phyloP scores from a whole-genome alignment of 495 filamentous ascomycete species.

The Hypoxylon fragiforme region DNA sequence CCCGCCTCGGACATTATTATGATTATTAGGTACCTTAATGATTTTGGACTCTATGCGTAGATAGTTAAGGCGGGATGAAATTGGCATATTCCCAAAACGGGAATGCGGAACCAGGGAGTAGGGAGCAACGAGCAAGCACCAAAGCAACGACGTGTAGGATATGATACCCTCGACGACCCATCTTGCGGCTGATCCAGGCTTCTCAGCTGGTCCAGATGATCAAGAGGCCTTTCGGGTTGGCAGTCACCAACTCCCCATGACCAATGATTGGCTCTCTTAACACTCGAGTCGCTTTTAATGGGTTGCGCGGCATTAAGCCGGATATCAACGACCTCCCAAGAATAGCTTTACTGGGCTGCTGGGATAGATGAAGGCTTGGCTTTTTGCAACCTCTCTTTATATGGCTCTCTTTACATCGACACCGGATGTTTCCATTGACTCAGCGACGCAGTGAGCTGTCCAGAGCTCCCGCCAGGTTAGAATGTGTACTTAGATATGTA shows the following conservation, averaged over 20 bases:
- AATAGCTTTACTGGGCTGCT: slow-evolving; percentile 31
- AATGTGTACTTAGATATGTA: too few relatives aligned
- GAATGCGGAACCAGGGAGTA: slow-evolving; percentile 31
- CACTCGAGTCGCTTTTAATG: slow-evolving; percentile 28
- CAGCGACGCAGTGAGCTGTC: slow-evolving; percentile 1
- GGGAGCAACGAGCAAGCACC: too few relatives aligned
- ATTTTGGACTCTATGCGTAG: slow-evolving; percentile 11
- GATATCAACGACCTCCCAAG: slow-evolving; percentile 31
- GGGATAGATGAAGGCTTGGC: slow-evolving; percentile 33
- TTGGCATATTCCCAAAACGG: slow-evolving; percentile 26
- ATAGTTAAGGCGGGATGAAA: slow-evolving; percentile 29
- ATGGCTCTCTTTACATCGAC: slow-evolving; percentile 20
- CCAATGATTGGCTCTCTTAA: slow-evolving; percentile 27
- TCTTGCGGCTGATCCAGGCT: slow-evolving; percentile 37
- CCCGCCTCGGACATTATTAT: slow-evolving; percentile 33
- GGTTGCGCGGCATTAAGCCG: slow-evolving; percentile 37
- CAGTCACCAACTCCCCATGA: slow-evolving; percentile 25
- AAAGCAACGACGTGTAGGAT: slow-evolving; percentile 15
- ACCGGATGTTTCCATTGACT: slow-evolving; percentile 21
- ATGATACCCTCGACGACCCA: slow-evolving; percentile 24
- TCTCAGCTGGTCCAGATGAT: slow-evolving; percentile 27
- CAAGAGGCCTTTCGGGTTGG: slow-evolving; percentile 23
- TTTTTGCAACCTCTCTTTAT: slow-evolving; percentile 22
- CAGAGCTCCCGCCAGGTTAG: slow-evolving; percentile 6
- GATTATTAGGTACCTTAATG: slow-evolving; percentile 31